Evolutionary conservation across 768 basidiomycete species (phyloP).

Genomic region (Coprinopsis marcescibilis): DNA sequence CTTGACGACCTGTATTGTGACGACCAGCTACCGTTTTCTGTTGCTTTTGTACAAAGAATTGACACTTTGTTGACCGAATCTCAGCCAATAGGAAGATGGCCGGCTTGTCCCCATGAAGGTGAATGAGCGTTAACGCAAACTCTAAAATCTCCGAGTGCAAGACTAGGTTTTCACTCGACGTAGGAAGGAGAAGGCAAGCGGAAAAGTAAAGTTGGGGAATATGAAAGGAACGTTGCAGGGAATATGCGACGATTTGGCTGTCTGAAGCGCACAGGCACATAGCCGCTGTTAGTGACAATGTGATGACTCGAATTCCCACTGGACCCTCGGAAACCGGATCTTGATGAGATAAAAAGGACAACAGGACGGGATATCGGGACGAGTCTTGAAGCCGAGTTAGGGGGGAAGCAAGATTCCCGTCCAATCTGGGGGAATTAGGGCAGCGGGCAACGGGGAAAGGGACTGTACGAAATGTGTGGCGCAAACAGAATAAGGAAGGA

Average conservation of each 20-base stretch:
- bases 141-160: not conserved
- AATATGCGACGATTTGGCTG: constrained; percentile 21
- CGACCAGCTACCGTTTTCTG: constrained; percentile 11
- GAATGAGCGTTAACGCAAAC: not conserved
- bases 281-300: constrained; percentile 11
- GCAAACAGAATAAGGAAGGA: constrained; percentile 2
- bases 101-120: not conserved
- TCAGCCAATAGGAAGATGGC: too few species aligned
- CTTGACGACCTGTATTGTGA: constrained; percentile 25
- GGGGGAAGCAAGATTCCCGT: constrained; percentile 7
- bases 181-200: not conserved
- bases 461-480: constrained; percentile 8
- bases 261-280: constrained; percentile 19
- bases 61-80: too few species aligned
- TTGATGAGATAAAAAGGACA: constrained; percentile 32
- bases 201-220: constrained; percentile 15
- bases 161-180: not conserved
- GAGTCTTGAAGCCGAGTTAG: too few species aligned
- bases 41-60: constrained; percentile 8
- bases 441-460: constrained; percentile 10
- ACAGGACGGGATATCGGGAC: constrained; percentile 24
- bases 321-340: constrained; percentile 39
- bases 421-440: constrained; percentile 10
- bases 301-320: constrained; percentile 12
- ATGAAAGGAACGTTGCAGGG: constrained; percentile 47